Evolutionary conservation across 2,329 filamentous ascomycete species (phyloP).

Genomic region (Dactylonectria estremocensis): DNA sequence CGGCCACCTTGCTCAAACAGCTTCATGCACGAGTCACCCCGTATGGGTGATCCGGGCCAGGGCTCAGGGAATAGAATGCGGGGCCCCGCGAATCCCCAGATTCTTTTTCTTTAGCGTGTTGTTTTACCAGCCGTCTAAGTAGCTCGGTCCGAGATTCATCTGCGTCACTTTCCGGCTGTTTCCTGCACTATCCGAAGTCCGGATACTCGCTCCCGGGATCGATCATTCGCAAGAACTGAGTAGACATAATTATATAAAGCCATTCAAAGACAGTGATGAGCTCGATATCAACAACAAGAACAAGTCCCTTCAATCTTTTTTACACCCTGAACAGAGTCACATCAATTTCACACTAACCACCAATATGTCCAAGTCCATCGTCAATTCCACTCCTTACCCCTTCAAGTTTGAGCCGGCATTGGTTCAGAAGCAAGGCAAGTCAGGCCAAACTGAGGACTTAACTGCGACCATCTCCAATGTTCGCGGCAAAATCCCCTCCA

Average conservation of each 20-base stretch:
- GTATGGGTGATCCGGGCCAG: neutral
- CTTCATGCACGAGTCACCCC: neutral
- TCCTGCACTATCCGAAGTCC: conserved; percentile 30
- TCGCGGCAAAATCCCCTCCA: conserved; percentile 51
- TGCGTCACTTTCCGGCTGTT: conserved; percentile 25
- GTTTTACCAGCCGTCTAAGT: neutral
- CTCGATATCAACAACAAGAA: neutral
- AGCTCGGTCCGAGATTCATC: neutral
- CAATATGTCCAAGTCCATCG: conserved; percentile 44
- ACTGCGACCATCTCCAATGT: conserved; percentile 30
- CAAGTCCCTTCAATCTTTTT: neutral
- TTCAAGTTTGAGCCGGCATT: conserved; percentile 47
- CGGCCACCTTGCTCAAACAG: neutral
- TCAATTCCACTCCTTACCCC: conserved; percentile 52
- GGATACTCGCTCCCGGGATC: neutral
- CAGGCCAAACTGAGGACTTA: conserved; percentile 29
- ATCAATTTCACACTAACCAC: neutral
- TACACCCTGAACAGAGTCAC: neutral
- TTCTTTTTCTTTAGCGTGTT: neutral
- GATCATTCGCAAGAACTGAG: neutral
- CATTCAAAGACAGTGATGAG: neutral
- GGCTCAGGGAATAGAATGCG: neutral
- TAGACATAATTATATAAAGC: neutral
- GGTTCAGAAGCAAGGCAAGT: conserved; percentile 34
- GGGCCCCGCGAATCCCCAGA: conserved; percentile 27